Conservation (phyloP, 345 rosid genomes). For the Viola odorata region DNA sequence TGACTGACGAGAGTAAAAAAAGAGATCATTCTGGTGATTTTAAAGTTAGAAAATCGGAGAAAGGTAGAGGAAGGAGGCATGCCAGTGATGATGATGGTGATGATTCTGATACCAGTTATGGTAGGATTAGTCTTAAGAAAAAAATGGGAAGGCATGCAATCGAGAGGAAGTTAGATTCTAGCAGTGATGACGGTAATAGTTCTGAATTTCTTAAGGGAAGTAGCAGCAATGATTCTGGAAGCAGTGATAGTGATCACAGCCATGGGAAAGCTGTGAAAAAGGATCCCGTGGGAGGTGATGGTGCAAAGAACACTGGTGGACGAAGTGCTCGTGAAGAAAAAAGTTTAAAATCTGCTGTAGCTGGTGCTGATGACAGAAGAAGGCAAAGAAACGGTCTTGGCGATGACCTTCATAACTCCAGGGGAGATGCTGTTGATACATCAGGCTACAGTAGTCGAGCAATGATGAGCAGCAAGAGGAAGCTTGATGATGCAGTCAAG, state of each 20-base stretch:
- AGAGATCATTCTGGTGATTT: slow-evolving; percentile 12
- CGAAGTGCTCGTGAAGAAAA: slow-evolving; percentile 14
- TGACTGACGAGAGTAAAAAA: background rate
- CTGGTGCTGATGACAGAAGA: slow-evolving; percentile 4
- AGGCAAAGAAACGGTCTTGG: slow-evolving; percentile 18
- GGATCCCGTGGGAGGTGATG: slow-evolving; percentile 4
- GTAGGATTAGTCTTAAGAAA: slow-evolving; percentile 5
- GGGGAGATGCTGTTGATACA: slow-evolving; percentile 13
- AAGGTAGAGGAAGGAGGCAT: slow-evolving; percentile 16
- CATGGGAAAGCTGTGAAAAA: slow-evolving; percentile 13
- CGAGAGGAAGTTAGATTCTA: slow-evolving; percentile 9
- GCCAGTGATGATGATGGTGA: slow-evolving; percentile 32
- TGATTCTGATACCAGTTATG: slow-evolving; percentile 20
- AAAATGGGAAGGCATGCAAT: background rate
- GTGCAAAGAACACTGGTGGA: slow-evolving; percentile 6
- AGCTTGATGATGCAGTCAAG: slow-evolving; percentile 16
- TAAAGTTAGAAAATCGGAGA: slow-evolving; percentile 12
- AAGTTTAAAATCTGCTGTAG: slow-evolving; percentile 11
- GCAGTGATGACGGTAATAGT: slow-evolving; percentile 6
- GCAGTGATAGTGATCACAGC: slow-evolving; percentile 18
- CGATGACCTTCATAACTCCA: slow-evolving; percentile 8
- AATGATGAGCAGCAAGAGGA: slow-evolving; percentile 26
- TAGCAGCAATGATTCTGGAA: slow-evolving; percentile 17
- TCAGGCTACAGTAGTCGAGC: slow-evolving; percentile 9
- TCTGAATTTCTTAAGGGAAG: background rate